Evolutionary conservation across 2,329 filamentous ascomycete genomes (phyloP), one percentile per base, ranked within the genome.

Genomic region (Penicillium frequentans): DNA sequence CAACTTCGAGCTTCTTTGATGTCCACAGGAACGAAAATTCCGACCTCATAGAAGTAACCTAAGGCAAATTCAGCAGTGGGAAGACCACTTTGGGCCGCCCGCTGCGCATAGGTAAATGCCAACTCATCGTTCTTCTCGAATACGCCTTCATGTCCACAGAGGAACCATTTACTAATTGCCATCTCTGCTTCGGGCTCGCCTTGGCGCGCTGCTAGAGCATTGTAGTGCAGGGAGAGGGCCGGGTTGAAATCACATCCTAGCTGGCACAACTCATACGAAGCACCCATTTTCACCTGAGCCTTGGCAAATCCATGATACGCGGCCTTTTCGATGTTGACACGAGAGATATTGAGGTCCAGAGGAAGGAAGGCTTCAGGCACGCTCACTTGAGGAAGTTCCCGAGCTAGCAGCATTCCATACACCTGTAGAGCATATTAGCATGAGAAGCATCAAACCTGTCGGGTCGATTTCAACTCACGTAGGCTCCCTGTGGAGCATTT

Each of bases 1-100:
- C 95, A 99, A 62, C 82, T 86, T 61, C 89, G 83, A 1, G 95
- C 93, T 72, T 95, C 90, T 49, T 86, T 84, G 43, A 97, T 77
- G 70, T 93, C 90, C 63, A 91, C 89, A n/a, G 86, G 84, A 24
- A 96, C 90, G 70, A 92, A 88, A 71, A 99, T 96, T 64, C 95
- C 95, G 65, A 99, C 96, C 73, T 99, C 95, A 72, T 95, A 86
- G 77, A 98, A 99, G 75, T 99, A 99, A 11, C 93, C 93, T 81
- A 99, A 86, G 26, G 95, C 95, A 70, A 99, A 99, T 73, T 98
- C 92, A 49, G 93, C 95, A 0, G 93, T 98, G 0, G 91, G 83
- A 49, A 98, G 82, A 54, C 92, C 92, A 39, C 87, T 85, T 50
- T 86, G 81, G 9, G 95, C 93, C 11, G 95, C 95, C 64, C 93